Conservation (phyloP, 305 asterid genomes). For the Fraxinus sp. region DNA sequence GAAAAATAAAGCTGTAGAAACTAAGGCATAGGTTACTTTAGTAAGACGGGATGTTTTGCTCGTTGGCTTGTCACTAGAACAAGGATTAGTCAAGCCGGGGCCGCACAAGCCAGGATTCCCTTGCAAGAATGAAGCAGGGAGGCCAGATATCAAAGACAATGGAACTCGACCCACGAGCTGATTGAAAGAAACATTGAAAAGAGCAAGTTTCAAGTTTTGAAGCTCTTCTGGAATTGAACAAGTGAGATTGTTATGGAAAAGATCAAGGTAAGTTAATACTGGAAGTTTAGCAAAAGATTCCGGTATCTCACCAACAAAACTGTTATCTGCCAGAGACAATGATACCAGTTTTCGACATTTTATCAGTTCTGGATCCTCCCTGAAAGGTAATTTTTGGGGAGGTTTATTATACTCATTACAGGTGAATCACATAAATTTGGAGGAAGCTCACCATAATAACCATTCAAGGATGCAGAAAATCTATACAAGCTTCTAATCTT, state of each 20-base stretch:
- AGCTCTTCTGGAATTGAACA: constrained; percentile 71
- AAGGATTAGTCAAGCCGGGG: constrained; percentile 58
- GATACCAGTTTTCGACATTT: constrained; percentile 65
- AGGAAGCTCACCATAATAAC: constrained; percentile 71
- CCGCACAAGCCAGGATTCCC: constrained; percentile 81
- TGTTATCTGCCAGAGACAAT: constrained; percentile 64
- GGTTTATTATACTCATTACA: constrained; percentile 72
- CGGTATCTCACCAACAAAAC: constrained; percentile 64
- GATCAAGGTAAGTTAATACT: constrained; percentile 76
- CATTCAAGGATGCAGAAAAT: constrained; percentile 69
- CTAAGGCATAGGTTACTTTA: constrained; percentile 44
- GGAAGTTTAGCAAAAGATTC: constrained; percentile 61
- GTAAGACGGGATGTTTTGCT: constrained; percentile 38
- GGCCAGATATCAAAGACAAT: constrained; percentile 57
- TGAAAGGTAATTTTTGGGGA: constrained; percentile 62
- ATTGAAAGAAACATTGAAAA: constrained; percentile 74
- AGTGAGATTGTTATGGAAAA: constrained; percentile 66
- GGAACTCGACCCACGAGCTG: constrained; percentile 70
- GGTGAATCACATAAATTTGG: constrained; percentile 80
- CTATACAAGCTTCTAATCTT: constrained; percentile 59
- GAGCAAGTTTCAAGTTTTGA: constrained; percentile 73
- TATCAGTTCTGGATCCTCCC: constrained; percentile 60
- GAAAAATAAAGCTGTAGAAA: constrained; percentile 45
- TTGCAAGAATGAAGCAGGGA: constrained; percentile 74
- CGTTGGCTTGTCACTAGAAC: constrained; percentile 35